phyloP scores from a whole-genome alignment of 129 eudicot genomes.

The Deinandra increscens region DNA sequence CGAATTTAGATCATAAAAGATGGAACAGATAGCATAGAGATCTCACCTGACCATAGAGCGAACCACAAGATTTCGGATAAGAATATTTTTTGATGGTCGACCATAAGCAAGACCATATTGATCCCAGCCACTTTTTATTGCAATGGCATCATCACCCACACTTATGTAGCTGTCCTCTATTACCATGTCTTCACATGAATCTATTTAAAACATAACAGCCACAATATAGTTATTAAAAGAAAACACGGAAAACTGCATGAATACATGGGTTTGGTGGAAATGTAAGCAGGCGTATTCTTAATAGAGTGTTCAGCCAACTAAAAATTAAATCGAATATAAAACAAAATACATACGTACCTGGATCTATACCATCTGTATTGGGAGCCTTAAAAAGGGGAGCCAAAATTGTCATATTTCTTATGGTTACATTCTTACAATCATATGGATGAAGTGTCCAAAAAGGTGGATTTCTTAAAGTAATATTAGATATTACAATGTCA shows the following conservation, averaged over 20 bases:
- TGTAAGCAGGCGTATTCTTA: background rate
- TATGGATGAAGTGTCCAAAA: constrained; percentile 98
- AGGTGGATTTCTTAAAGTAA: constrained; percentile 91
- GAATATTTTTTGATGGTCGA: constrained; percentile 81
- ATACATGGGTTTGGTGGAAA: background rate
- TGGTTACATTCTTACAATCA: constrained; percentile 89
- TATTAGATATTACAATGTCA: constrained; percentile 75
- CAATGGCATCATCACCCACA: constrained; percentile 92
- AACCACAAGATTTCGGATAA: constrained; percentile 77
- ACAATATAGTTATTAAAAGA: background rate
- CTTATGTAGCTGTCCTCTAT: constrained; percentile 93
- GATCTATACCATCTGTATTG: constrained; percentile 97
- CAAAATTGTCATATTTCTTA: constrained; percentile 75
- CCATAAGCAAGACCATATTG: constrained; percentile 86
- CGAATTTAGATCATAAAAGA: background rate
- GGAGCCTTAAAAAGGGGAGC: constrained; percentile 86
- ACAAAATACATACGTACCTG: constrained; percentile 53
- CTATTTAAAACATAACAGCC: constrained; percentile 41
- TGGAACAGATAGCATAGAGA: background rate
- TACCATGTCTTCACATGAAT: constrained; percentile 90
- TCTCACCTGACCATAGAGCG: constrained; percentile 92
- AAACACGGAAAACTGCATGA: background rate
- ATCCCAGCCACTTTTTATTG: constrained; percentile 99
- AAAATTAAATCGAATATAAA: background rate
- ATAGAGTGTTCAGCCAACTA: background rate